Evolutionary conservation across 2,329 filamentous ascomycete genomes (phyloP).

Genomic region (Pleurostoma richardsiae): DNA sequence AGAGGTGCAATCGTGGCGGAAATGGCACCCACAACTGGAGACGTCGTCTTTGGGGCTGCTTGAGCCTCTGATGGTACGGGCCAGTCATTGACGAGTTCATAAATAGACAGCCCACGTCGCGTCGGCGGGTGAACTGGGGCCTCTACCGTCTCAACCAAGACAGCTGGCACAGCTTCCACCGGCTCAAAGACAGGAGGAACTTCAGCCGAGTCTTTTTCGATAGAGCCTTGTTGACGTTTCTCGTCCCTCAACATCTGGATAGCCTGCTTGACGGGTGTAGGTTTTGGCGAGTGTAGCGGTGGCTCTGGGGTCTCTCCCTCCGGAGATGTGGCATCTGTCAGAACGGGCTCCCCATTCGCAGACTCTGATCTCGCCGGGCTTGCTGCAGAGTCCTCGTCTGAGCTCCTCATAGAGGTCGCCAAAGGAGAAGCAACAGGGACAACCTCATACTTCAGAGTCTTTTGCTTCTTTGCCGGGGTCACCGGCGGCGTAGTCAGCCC

Average conservation of each 20-base stretch:
- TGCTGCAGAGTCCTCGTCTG: conserved; percentile 22
- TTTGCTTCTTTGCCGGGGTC: conserved; percentile 48
- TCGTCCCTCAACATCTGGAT: conserved; percentile 24
- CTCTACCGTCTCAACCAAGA: conserved; percentile 2
- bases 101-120: background rate
- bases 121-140: background rate
- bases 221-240: conserved; percentile 16
- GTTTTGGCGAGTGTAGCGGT: conserved; percentile 25
- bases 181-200: conserved; percentile 4
- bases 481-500: conserved; percentile 47
- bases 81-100: background rate
- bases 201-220: conserved; percentile 9
- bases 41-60: background rate
- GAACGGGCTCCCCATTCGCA: conserved; percentile 20
- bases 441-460: conserved; percentile 25
- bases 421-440: conserved; percentile 16
- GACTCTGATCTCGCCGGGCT: conserved; percentile 24
- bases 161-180: background rate
- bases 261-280: conserved; percentile 21
- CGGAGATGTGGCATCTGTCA: conserved; percentile 45
- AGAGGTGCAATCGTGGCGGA: background rate
- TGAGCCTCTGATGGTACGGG: background rate
- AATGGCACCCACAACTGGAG: background rate
- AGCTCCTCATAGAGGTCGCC: conserved; percentile 31
- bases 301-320: conserved; percentile 41